These are phyloP conservation scores for Carex scoparia DNA, from an alignment of 176 grass and related monocot genomes.

Conservation along the genomic window DNA sequence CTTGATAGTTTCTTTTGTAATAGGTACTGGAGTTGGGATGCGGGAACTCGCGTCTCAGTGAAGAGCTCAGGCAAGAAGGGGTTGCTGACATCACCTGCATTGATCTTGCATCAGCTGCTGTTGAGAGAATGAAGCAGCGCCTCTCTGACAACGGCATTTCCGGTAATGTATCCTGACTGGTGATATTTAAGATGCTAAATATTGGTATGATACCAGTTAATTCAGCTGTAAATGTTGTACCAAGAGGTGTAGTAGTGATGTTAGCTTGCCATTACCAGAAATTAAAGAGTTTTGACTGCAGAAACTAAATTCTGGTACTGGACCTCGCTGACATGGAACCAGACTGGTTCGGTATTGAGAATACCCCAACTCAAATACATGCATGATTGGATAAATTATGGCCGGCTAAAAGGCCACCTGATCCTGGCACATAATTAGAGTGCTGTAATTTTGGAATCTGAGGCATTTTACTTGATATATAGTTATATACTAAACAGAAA, in stretches of 20 bases:
- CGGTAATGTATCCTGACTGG: constrained; percentile 17
- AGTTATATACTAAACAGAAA: neutral
- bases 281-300: neutral
- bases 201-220: neutral
- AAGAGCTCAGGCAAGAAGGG: constrained; percentile 63
- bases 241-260: neutral
- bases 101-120: constrained; percentile 61
- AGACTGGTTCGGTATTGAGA: neutral
- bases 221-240: neutral
- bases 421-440: neutral
- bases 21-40: constrained; percentile 84
- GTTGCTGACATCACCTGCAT: constrained; percentile 73
- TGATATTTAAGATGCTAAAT: neutral
- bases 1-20: neutral
- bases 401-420: neutral
- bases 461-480: neutral
- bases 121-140: constrained; percentile 62
- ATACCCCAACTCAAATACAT: neutral
- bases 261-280: neutral
- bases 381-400: neutral
- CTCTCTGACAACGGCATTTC: constrained; percentile 38
- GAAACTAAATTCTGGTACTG: neutral
- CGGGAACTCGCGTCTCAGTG: constrained; percentile 69
- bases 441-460: neutral
- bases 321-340: neutral